Evolutionary conservation across 2,329 filamentous ascomycete species (phyloP), one percentile per base, ranked within the genome.

Genomic region (Alternaria postmessia): DNA sequence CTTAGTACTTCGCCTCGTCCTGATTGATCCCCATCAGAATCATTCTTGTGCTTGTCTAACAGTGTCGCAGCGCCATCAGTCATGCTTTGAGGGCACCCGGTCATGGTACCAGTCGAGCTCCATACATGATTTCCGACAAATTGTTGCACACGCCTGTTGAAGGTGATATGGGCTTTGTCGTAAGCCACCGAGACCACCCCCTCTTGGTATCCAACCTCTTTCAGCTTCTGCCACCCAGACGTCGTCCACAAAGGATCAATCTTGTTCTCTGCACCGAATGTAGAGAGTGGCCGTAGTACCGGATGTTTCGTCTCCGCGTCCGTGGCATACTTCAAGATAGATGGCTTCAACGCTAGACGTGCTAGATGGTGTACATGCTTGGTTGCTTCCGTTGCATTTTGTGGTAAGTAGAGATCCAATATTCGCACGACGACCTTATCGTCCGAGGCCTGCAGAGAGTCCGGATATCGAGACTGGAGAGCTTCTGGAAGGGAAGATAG

Each of bases 1-100:
- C 83, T 78, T 48, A 88, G 82, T 0, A 88, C 83, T 18, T 66
- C 65, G 7, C 78, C 77, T 4, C 70, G 66, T 4, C 73, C 73
- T 1, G 65, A 62, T 44, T 76, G 71, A 22, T 74, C 69, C 0
- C 63, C 66, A 62, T 76, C 73, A 3, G 43, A 32, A 48, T 70
- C 68, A 4, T 49, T 26, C 9, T 74, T 30, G 46, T 72, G 72
- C 36, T 49, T 63, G 7, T 53, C 28, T 9, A 77, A 41, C 18
- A 78, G 51, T 3, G 63, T 67, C 0, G 72, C 73, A 7, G 87
- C 88, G 12, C 88, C 88, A 65, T 90, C 87, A 22, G 86, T 84
- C 89, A 91, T 91, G 26, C 86, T 87, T 20, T 86, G 86, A 0
- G 89, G 89, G 65, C 89, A 91, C 0, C 86, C 85, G 3, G 88